Conservation (phyloP, 106 monocot species). For the Dendrobium officinale region DNA sequence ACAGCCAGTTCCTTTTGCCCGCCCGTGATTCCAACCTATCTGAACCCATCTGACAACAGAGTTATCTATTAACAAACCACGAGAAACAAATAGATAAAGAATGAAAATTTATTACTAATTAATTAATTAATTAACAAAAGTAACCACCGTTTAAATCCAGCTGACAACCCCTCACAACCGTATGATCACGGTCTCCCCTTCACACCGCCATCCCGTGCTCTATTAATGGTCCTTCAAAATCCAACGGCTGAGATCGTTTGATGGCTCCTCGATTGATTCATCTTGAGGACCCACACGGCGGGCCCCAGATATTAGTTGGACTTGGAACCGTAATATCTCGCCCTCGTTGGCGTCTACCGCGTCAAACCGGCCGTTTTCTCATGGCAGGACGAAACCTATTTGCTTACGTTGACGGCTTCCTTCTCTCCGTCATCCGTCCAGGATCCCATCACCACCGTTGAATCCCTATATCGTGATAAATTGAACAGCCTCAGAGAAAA, state of each 20-base stretch:
- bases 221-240: not conserved
- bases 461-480: not conserved
- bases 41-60: not conserved
- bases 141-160: not conserved
- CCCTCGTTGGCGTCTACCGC: not conserved
- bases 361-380: not conserved
- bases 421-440: not conserved
- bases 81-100: not conserved
- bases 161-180: not conserved
- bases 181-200: not conserved
- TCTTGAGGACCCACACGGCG: not conserved
- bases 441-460: not conserved
- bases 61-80: no score
- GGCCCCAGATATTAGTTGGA: not conserved
- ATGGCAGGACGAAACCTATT: not conserved
- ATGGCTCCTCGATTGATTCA: not conserved
- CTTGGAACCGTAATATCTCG: not conserved
- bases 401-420: not conserved
- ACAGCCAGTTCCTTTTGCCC: no score
- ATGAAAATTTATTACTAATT: not conserved
- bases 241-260: not conserved
- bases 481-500: not conserved
- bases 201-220: no score
- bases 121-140: not conserved
- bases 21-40: not conserved